Evolutionary conservation across 305 asterid species (phyloP), one percentile per base, ranked within the genome.

Genomic region (Rubia balearica): DNA sequence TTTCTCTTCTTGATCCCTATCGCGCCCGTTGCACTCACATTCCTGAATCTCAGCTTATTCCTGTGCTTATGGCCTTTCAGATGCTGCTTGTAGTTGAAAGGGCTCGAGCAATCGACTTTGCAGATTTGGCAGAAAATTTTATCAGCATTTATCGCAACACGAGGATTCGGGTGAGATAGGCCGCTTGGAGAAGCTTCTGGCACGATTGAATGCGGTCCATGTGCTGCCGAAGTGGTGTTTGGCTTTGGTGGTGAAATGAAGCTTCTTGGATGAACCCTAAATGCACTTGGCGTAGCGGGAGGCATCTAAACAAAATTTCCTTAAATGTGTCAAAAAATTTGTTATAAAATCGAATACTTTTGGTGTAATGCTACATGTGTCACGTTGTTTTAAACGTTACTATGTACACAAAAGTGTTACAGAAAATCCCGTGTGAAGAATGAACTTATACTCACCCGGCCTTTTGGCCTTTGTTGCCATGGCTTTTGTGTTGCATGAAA

Each of bases 31-130:
- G 30, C 17, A 21, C 3, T 57, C 59, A 67, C 46, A 57, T 68
- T 65, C 68, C n/a, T 38, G 55, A 53, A 73, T 71, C 63, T 66
- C 76, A 78, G 33, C 76, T 78, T 85, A 7, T 80, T 81, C 80
- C 73, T 81, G 86, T 85, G 90, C 63, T 74, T 74, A 3, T 84
- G 82, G 55, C 90, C 89, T 10, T 43, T 63, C 22, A 85, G 14
- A 69, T 84, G 93, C 33, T 76, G 84, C 57, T 69, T 56, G 73
- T 77, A 76, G 6, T 71, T 73, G 46, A 46, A 61, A 10, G 24
- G 22, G 48, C 86, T 60, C 2, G 83, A 71, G 83, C 93, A 85
- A 40, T 70, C 46, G 27, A 77, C 75, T 48, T 77, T 70, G 53
- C 89, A 87, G 60, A 82, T 67, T 10, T 77, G 38, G 57, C 93